These are phyloP conservation scores for Colletotrichum viniferum DNA, from an alignment of 2,329 filamentous ascomycete genomes.

Conservation along the genomic window DNA sequence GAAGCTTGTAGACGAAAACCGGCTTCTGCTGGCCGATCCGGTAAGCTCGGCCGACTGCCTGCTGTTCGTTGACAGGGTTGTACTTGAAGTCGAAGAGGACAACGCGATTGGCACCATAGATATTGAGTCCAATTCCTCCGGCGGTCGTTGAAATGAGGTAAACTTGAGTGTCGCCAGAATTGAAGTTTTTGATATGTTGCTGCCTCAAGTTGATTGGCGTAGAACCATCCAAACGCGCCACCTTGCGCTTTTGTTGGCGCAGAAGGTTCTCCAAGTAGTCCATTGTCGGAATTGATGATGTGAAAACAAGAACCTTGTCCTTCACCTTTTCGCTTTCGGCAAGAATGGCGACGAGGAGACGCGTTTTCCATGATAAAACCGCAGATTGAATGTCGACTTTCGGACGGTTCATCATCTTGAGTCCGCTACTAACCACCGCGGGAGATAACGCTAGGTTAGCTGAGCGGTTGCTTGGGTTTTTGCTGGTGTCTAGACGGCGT, in stretches of 20 bases:
- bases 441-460: background rate
- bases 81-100: slow-evolving; percentile 85
- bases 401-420: slow-evolving; percentile 39
- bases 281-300: slow-evolving; percentile 72
- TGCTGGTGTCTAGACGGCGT: background rate
- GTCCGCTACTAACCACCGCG: slow-evolving; percentile 24
- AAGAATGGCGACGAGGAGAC: slow-evolving; percentile 72
- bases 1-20: slow-evolving; percentile 85
- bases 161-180: slow-evolving; percentile 58
- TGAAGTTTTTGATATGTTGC: slow-evolving; percentile 70
- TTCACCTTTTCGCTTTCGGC: slow-evolving; percentile 61
- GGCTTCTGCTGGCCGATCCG: slow-evolving; percentile 81
- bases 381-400: slow-evolving; percentile 45
- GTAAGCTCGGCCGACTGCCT: slow-evolving; percentile 86
- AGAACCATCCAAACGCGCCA: slow-evolving; percentile 69
- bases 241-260: slow-evolving; percentile 48
- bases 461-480: background rate
- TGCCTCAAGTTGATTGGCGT: slow-evolving; percentile 65
- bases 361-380: slow-evolving; percentile 69
- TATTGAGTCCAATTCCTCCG: slow-evolving; percentile 83
- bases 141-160: slow-evolving; percentile 85
- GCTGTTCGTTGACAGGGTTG: slow-evolving; percentile 82
- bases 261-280: slow-evolving; percentile 70
- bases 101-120: slow-evolving; percentile 82
- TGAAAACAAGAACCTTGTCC: slow-evolving; percentile 85